Evolutionary conservation across 768 basidiomycete species (phyloP).

Genomic region (Lactarius tabidus): DNA sequence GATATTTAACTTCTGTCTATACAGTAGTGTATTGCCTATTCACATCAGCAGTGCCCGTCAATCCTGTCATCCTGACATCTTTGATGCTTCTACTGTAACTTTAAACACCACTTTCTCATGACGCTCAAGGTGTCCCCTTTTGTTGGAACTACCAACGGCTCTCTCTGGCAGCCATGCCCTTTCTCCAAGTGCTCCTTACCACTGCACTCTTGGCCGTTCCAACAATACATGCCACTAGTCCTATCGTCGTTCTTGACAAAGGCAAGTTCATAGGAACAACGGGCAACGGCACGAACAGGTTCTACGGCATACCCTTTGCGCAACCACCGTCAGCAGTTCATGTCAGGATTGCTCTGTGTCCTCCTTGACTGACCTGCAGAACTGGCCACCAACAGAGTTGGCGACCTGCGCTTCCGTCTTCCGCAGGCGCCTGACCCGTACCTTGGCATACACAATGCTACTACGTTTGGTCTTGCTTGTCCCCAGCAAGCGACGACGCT

Average conservation of each 20-base stretch:
- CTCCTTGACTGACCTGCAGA: background rate
- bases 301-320: slow-evolving; percentile 41
- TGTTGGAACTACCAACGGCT: background rate
- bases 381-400: slow-evolving; percentile 27
- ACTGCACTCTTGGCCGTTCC: background rate
- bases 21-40: too few relatives aligned
- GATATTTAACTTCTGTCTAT: too few relatives aligned
- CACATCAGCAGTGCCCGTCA: too few relatives aligned
- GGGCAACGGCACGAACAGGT: slow-evolving; percentile 29
- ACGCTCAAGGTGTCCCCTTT: background rate
- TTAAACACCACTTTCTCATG: too few relatives aligned
- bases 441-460: slow-evolving; percentile 20
- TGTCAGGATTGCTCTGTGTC: background rate
- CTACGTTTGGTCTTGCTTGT: slow-evolving; percentile 26
- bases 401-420: slow-evolving; percentile 37
- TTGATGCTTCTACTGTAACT: too few relatives aligned
- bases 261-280: slow-evolving; percentile 32
- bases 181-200: background rate
- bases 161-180: background rate
- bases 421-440: slow-evolving; percentile 28
- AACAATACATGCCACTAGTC: background rate
- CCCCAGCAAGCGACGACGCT: slow-evolving; percentile 25
- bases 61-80: too few relatives aligned
- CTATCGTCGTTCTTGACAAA: slow-evolving; percentile 29
- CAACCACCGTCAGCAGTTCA: slow-evolving; percentile 34